Evolutionary conservation across 2,329 filamentous ascomycete genomes (phyloP).

Genomic region (Scolecobasidium constrictum): DNA sequence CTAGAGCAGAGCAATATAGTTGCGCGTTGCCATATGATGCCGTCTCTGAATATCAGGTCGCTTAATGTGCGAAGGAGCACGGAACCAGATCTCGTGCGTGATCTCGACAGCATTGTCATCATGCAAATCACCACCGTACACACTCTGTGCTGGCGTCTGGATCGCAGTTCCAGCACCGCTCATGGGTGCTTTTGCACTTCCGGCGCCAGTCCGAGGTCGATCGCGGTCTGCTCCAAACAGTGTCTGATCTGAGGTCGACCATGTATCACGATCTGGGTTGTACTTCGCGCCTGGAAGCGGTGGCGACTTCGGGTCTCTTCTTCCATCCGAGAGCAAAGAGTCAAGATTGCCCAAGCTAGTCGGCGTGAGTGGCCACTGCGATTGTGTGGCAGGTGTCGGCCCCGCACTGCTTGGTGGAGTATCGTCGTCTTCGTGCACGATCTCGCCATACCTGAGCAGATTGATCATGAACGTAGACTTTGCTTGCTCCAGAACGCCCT

Average conservation of each 20-base stretch:
- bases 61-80: constrained; percentile 40
- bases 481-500: constrained; percentile 23
- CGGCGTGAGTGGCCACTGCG: constrained; percentile 7
- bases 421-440: constrained; percentile 19
- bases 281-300: neutral
- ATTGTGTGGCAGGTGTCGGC: neutral
- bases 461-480: constrained; percentile 27
- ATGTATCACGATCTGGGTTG: constrained; percentile 6
- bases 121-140: constrained; percentile 1
- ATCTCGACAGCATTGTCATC: constrained; percentile 11
- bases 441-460: constrained; percentile 22
- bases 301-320: neutral
- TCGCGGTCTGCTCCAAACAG: neutral
- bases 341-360: constrained; percentile 9
- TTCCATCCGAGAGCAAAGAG: neutral
- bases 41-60: constrained; percentile 39
- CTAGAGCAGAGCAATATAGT: constrained; percentile 56
- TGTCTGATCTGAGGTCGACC: constrained; percentile 9
- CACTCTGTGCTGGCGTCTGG: neutral
- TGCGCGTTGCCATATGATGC: constrained; percentile 56
- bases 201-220: neutral
- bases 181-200: neutral
- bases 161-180: neutral
- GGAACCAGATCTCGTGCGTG: constrained; percentile 48
- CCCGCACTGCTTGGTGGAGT: constrained; percentile 4